A percentile compares a stretch with the other conserved stretches of the same genome.
phyloP scores from a whole-genome alignment of 2,329 filamentous ascomycete genomes.

The Calonectria naviculata region DNA sequence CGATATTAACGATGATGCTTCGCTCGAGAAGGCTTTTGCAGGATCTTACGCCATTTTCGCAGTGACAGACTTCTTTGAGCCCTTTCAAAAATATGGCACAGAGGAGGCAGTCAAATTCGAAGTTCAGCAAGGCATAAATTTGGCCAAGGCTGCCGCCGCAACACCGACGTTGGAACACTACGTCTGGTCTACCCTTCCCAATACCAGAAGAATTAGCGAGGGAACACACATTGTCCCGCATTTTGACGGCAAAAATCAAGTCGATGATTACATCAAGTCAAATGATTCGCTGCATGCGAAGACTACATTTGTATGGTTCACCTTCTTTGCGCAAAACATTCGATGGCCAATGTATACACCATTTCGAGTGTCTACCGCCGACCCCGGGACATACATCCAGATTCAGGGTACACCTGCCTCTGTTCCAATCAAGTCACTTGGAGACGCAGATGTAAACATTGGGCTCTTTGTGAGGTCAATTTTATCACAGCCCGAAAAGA shows the following conservation, averaged over 20 bases:
- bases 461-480: slow-evolving; percentile 47
- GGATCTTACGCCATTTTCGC: slow-evolving; percentile 49
- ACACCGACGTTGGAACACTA: slow-evolving; percentile 53
- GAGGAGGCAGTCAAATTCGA: slow-evolving; percentile 51
- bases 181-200: slow-evolving; percentile 58
- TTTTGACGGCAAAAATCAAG: slow-evolving; percentile 54
- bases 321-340: slow-evolving; percentile 49
- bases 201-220: slow-evolving; percentile 41
- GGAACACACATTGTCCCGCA: slow-evolving; percentile 51
- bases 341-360: slow-evolving; percentile 24
- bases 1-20: slow-evolving; percentile 42
- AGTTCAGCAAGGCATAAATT: slow-evolving; percentile 51
- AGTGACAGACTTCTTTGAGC: slow-evolving; percentile 48
- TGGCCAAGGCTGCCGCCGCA: slow-evolving; percentile 53
- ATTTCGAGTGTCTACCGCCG: slow-evolving; percentile 19
- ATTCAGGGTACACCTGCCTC: slow-evolving; percentile 38
- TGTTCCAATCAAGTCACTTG: slow-evolving; percentile 43
- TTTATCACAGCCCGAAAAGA: slow-evolving; percentile 43
- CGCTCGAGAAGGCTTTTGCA: slow-evolving; percentile 43
- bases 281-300: slow-evolving; percentile 46
- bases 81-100: slow-evolving; percentile 40
- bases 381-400: slow-evolving; percentile 40
- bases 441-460: slow-evolving; percentile 45
- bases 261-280: slow-evolving; percentile 53
- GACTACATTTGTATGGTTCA: slow-evolving; percentile 53